A percentile compares a stretch with the other conserved stretches of the same genome.
These are phyloP conservation scores for Ophiostoma australiae DNA, from an alignment of 2,329 filamentous ascomycete species.

Conservation along the genomic window DNA sequence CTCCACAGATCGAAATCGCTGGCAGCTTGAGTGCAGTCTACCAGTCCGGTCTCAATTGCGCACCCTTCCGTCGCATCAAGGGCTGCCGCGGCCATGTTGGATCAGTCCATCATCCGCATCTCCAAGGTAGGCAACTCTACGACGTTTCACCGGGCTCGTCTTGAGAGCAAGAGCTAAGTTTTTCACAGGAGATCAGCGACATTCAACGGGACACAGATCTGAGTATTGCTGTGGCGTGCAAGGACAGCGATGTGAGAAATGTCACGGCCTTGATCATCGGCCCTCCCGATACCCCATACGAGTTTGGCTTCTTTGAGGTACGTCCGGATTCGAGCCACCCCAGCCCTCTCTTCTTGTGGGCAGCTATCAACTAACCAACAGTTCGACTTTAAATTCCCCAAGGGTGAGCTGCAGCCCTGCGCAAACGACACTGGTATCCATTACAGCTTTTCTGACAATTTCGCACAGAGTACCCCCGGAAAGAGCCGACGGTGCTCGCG, in stretches of 20 bases:
- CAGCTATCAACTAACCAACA: slow-evolving; percentile 35
- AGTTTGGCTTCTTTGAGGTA: slow-evolving; percentile 96
- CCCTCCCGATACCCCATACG: slow-evolving; percentile 89
- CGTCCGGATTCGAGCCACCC: slow-evolving; percentile 25
- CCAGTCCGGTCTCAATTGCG: not conserved
- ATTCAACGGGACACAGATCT: slow-evolving; percentile 79
- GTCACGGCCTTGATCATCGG: slow-evolving; percentile 86
- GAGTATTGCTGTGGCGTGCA: slow-evolving; percentile 80
- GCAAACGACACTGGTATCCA: no score
- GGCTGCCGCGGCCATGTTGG: not conserved
- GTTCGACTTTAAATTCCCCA: slow-evolving; percentile 73
- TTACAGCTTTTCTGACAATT: not conserved
- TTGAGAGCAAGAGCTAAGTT: not conserved
- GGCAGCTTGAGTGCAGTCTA: not conserved
- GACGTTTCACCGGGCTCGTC: not conserved
- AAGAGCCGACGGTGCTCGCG: slow-evolving; percentile 57
- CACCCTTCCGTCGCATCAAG: slow-evolving; percentile 12
- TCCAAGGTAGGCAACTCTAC: slow-evolving; percentile 19
- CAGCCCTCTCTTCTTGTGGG: not conserved
- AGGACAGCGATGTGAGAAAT: slow-evolving; percentile 82
- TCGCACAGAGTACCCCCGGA: slow-evolving; percentile 71
- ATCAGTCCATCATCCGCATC: slow-evolving; percentile 19
- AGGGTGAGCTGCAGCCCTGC: slow-evolving; percentile 46
- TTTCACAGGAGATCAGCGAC: slow-evolving; percentile 69
- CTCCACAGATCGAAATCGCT: not conserved